Conservation (phyloP, 371 early-diverging fungal species). For the Chytridium lagenaria region DNA sequence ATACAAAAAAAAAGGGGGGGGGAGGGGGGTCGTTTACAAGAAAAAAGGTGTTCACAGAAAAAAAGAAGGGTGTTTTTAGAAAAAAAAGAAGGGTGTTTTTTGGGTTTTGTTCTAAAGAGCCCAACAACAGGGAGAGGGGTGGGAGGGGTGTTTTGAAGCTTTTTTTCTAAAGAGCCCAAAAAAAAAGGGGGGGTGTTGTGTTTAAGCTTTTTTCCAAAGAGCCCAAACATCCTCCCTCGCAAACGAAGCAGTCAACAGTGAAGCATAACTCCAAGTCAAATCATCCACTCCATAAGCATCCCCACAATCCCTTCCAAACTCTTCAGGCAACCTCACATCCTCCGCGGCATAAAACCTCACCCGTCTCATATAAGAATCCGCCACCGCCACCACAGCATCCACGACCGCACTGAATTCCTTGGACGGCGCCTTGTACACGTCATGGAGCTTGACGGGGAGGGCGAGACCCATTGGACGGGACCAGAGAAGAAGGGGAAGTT, state of each 20-base stretch:
- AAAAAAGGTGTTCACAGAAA: too few species aligned
- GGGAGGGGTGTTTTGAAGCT: too few species aligned
- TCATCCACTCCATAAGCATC: conserved; percentile 68
- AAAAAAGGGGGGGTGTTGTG: too few species aligned
- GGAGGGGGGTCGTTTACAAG: too few species aligned
- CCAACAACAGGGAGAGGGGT: too few species aligned
- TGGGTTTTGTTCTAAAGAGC: too few species aligned
- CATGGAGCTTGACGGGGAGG: not conserved
- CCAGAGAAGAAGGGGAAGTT: conserved; percentile 16
- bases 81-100: too few species aligned
- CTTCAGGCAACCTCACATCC: conserved; percentile 70
- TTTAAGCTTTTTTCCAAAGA: not conserved
- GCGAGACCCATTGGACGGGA: conserved; percentile 17
- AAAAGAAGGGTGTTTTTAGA: too few species aligned
- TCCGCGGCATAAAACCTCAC: conserved; percentile 54
- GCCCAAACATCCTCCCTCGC: conserved; percentile 18
- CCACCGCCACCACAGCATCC: conserved; percentile 31
- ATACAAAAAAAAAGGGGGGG: too few species aligned
- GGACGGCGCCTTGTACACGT: not conserved
- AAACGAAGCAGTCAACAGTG: conserved; percentile 57
- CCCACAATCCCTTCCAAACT: conserved; percentile 68
- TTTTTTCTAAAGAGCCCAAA: too few species aligned
- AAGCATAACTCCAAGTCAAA: conserved; percentile 80
- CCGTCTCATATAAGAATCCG: conserved; percentile 64
- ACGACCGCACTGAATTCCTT: conserved; percentile 4